Evolutionary conservation across 768 basidiomycete species (phyloP), one percentile per base, ranked within the genome.

Genomic region (Lyophyllum atratum): DNA sequence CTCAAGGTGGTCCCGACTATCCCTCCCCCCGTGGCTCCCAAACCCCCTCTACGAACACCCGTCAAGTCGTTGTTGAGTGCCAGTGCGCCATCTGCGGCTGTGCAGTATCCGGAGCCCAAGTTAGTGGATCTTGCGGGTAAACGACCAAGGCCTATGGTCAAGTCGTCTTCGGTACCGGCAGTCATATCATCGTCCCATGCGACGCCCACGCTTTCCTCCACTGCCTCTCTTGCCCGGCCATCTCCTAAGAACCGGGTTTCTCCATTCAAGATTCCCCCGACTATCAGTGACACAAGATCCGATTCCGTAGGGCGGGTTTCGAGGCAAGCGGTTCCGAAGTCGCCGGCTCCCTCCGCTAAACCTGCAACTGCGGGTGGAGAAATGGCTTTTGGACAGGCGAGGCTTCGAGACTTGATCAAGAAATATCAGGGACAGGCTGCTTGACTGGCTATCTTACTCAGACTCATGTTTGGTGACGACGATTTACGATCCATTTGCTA

Each of bases 371-470:
- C 63, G 17, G 57, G 63, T 33, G 73, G 74, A 1, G 86, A 89
- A 39, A 69, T 88, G 55, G 87, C 83, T 10, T 91, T 92, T 72
- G 90, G 90, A 14, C 86, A 92, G 70, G 89, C 90, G 14, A 76
- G 86, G 58, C 71, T 92, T 62, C 76, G 89, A 54, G 90, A 92
- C 71, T 74, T 92, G 59, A 92, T 92, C 68, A 87, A 85, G 81
- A 89, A 90, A 65, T 93, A 92, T 67, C 90, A 93, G 71, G 77
- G 77, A 25, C 55, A 56, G 21, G 31, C 48, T 17, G 34, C 39
- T 26, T 62, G 59, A 63, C 43, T 37, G 25, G 51, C 49, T 21
- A 3, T 19, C 1, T 49, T n/a, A 10, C 14, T 44, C 19, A 31
- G 6, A 40, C 17, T 40, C 34, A 37, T 37, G 34, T 15, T 37